phyloP scores from a whole-genome alignment of 257 asterid species.

The Euphrasia confusa region DNA sequence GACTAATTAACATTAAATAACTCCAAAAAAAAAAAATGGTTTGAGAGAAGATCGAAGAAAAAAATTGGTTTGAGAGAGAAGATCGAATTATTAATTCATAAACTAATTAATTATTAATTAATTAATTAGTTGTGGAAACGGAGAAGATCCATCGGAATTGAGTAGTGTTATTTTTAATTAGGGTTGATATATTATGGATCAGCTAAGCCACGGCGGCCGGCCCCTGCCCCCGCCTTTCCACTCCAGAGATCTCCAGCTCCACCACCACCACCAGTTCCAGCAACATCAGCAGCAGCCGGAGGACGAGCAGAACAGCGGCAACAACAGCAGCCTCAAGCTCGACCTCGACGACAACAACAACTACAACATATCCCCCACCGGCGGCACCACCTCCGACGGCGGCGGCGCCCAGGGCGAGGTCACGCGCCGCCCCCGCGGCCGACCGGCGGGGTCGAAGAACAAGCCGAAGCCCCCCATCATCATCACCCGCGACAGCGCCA shows the following conservation, averaged over 20 bases:
- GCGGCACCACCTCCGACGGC: constrained; percentile 19
- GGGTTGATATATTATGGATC: constrained; percentile 63
- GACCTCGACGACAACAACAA: constrained; percentile 39
- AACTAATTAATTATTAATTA: too few species aligned
- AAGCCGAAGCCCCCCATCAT: constrained; percentile 55
- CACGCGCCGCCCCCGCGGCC: constrained; percentile 42
- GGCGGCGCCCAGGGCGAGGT: constrained; percentile 15
- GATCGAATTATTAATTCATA: neutral
- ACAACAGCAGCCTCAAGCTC: constrained; percentile 29
- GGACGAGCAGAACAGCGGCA: constrained; percentile 45
- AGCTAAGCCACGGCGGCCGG: constrained; percentile 76
- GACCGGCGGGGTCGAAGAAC: constrained; percentile 50
- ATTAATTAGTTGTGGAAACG: too few species aligned
- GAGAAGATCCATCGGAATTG: too few species aligned
- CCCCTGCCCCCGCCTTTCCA: constrained; percentile 80
- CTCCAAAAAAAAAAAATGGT: neutral
- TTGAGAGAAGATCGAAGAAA: neutral
- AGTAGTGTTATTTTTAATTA: too few species aligned
- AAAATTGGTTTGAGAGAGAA: neutral
- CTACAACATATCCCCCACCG: constrained; percentile 21
- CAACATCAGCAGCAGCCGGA: constrained; percentile 20
- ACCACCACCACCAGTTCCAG: constrained; percentile 52
- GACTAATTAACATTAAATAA: neutral
- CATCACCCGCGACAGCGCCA: constrained; percentile 53
- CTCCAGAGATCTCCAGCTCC: constrained; percentile 60